Evolutionary conservation across 192 early-diverging fungal genomes (phyloP), one percentile per base, ranked within the genome.

Genomic region (Coemansia asiatica): DNA sequence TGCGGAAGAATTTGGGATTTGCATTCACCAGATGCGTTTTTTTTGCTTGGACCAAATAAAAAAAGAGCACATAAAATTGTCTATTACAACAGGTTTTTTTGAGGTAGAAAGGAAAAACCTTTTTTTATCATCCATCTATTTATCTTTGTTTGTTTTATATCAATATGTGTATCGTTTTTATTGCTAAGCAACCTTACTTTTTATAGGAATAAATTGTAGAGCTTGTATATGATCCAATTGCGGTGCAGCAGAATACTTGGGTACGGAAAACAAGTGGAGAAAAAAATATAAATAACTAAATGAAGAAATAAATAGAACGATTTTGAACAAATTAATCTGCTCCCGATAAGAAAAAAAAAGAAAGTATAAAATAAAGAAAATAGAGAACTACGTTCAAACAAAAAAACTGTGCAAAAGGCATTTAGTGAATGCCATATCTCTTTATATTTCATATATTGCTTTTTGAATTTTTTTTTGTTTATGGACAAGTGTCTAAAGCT

Each of bases 171-270:
- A 3, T 44, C 2, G 40, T 44, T 10, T 44, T 16, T 44, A 44
- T 18, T 44, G 5, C 16, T 44, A 18, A 44, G 40, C 40, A 44
- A n/a, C n/a, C 40, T 13, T 44, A 44, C 40, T 44, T 18, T 44
- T 44, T 44, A 44, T 44, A 44, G 40, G 2, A 44, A 16, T 13
- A 44, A 44, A 15, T 8, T 13, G 40, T 44, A 44, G 40, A 44
- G 40, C 40, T 44, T 8, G 40, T 44, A 44, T 44, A 44, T 44
- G 40, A 44, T 44, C 40, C 40, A 44, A 44, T 44, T 44, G 40
- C 40, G 40, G 13, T 44, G 40, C 40, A 44, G 40, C 40, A n/a
- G 40, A 18, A 3, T 13, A 3, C 31, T 6, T 18, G 16, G 40
- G 8, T 13, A 44, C 40, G 40, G 40, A 44, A 44, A 44, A 6